Evolutionary conservation across 768 basidiomycete species (phyloP), one percentile per base, ranked within the genome.

Genomic region (Kwoniella dejecticola): DNA sequence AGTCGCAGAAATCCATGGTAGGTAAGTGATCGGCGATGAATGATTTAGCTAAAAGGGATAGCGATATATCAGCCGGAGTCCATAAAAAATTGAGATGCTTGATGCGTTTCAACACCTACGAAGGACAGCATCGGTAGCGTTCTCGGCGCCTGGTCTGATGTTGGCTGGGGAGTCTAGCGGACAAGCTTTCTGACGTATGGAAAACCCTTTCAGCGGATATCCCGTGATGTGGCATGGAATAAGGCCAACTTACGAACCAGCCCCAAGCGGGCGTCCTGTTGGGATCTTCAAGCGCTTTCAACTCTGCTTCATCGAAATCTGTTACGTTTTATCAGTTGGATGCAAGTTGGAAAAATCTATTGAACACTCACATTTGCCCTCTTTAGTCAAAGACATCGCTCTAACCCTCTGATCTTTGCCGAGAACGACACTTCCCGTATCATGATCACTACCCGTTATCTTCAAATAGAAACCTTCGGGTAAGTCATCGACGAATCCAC

Each of bases 1-100:
- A 71, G 44, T 78, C 69, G 56, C 77, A 78, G 58, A 77, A 78
- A 53, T 77, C 70, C 72, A 76, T 75, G 0, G 77, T 77, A 7
- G 74, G 69, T 4, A 67, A 36, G 50, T 77, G 77, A 49, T 78
- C 63, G 42, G 64, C 52, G 30, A 78, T 77, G 67, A 77, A 78
- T 23, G 76, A 68, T 67, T 75, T 72, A 33, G 66, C 75, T 74
- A 60, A 33, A 41, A 13, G 27, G 41, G 26, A 19, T 65, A 65
- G 60, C n/a, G n/a, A n/a, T n/a, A n/a, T n/a, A n/a, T n/a, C n/a
- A n/a, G n/a, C n/a, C n/a, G n/a, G n/a, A n/a, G n/a, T n/a, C n/a
- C n/a, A n/a, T n/a, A n/a, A n/a, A n/a, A n/a, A n/a, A n/a, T n/a
- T n/a, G n/a, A n/a, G n/a, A n/a, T n/a, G n/a, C n/a, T n/a, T n/a